phyloP scores from a whole-genome alignment of 2,329 filamentous ascomycete species.

The Aspergillus versicolor region DNA sequence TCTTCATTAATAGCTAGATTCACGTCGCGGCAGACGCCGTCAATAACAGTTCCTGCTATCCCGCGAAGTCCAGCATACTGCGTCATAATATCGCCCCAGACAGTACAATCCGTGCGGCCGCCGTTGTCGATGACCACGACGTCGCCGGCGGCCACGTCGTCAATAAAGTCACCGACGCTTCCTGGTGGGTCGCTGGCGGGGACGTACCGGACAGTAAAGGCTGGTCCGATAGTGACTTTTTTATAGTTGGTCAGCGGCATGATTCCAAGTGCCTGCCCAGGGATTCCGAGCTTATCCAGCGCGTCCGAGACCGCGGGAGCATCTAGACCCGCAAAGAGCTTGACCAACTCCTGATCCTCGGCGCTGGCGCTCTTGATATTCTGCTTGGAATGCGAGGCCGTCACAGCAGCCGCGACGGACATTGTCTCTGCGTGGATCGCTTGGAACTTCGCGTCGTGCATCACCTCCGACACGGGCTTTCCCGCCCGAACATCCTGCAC shows the following conservation, averaged over 20 bases:
- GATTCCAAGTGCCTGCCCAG: neutral
- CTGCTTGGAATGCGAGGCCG: too few relatives aligned
- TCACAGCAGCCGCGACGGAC: too few relatives aligned
- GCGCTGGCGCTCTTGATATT: too few relatives aligned
- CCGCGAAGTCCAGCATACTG: conserved; percentile 17
- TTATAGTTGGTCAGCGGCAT: neutral
- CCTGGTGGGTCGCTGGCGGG: conserved; percentile 21
- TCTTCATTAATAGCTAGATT: conserved; percentile 28
- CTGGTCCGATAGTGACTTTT: conserved; percentile 31
- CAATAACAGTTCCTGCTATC: conserved; percentile 27
- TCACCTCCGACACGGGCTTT: conserved; percentile 18
- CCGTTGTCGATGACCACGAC: conserved; percentile 36
- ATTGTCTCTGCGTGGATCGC: conserved; percentile 6
- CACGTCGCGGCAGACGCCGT: conserved; percentile 35
- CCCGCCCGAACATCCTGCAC: conserved; percentile 19
- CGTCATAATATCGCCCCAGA: conserved; percentile 40
- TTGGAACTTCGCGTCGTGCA: conserved; percentile 23
- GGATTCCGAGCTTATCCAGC: neutral
- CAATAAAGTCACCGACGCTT: conserved; percentile 35
- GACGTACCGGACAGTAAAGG: conserved; percentile 34
- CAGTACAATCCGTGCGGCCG: conserved; percentile 35
- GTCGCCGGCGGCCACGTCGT: conserved; percentile 31
- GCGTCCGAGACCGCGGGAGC: neutral
- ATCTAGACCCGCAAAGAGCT: neutral
- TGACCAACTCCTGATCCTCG: neutral